These are phyloP conservation scores for Phanerochaete sordida DNA, from an alignment of 768 basidiomycete genomes.

Conservation along the genomic window DNA sequence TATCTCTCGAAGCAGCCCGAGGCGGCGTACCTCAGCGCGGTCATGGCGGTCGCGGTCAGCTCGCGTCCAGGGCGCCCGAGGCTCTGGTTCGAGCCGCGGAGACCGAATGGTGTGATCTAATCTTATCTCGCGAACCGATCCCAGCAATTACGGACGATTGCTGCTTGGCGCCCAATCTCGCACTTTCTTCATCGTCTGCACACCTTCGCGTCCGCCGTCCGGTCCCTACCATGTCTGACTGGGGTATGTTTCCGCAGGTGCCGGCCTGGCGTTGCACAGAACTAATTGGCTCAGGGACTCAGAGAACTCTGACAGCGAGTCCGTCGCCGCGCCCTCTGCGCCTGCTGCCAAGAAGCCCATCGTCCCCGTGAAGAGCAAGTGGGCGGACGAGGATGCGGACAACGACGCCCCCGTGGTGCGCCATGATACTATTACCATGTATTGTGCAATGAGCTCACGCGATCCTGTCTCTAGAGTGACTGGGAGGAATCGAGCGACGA, in stretches of 20 bases:
- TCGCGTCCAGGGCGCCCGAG: not conserved
- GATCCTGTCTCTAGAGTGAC: constrained; percentile 61
- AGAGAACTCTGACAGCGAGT: constrained; percentile 38
- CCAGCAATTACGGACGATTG: not conserved
- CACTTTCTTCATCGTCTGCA: constrained; percentile 2
- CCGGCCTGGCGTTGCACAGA: not conserved
- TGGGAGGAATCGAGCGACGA: constrained; percentile 85
- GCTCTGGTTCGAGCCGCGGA: not conserved
- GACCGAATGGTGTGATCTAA: not conserved
- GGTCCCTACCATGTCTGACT: constrained; percentile 37
- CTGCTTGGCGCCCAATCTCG: not conserved
- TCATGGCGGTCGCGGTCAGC: not conserved
- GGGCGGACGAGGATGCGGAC: constrained; percentile 92
- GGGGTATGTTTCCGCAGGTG: constrained; percentile 33
- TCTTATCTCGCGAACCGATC: not conserved
- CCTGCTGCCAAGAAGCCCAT: constrained; percentile 24
- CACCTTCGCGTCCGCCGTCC: not conserved
- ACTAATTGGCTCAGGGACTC: constrained; percentile 22
- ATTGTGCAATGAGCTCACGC: not conserved
- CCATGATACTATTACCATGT: constrained; percentile 10
- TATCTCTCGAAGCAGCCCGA: too few species aligned
- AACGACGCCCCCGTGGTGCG: constrained; percentile 74
- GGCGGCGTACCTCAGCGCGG: constrained; percentile 5
- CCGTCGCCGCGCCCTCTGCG: constrained; percentile 23
- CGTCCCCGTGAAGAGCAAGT: constrained; percentile 51